phyloP scores from a whole-genome alignment of 768 basidiomycete genomes.

The Lactifluus piperatus region DNA sequence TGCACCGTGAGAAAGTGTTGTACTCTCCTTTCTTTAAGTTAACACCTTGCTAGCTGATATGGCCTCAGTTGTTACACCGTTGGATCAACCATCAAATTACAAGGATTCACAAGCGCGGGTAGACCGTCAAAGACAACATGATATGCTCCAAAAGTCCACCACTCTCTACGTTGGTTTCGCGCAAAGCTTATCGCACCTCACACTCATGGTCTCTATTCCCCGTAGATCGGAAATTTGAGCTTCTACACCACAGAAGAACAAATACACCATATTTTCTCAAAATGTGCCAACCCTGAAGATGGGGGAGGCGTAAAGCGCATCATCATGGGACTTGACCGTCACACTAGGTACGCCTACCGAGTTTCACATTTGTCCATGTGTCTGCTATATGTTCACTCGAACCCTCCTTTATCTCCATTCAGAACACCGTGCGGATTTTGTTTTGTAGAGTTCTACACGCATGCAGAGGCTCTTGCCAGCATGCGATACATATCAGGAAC shows the following conservation, averaged over 20 bases:
- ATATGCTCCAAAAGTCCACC: constrained; percentile 72
- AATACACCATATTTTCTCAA: constrained; percentile 87
- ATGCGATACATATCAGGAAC: constrained; percentile 96
- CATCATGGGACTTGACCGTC: constrained; percentile 90
- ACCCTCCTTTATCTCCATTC: constrained; percentile 14
- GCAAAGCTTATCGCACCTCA: background rate
- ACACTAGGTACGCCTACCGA: constrained; percentile 55
- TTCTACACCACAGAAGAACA: constrained; percentile 96
- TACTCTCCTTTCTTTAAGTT: background rate
- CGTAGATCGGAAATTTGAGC: constrained; percentile 83
- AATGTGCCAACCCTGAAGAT: constrained; percentile 81
- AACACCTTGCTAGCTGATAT: background rate
- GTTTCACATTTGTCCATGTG: background rate
- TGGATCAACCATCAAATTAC: constrained; percentile 96
- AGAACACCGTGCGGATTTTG: constrained; percentile 94
- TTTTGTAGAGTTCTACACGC: constrained; percentile 94
- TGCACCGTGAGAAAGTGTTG: constrained; percentile 8
- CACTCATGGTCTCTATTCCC: background rate
- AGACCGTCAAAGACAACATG: constrained; percentile 70
- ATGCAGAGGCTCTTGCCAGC: constrained; percentile 84
- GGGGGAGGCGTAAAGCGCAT: constrained; percentile 88
- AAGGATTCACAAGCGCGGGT: constrained; percentile 85
- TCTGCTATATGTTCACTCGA: background rate
- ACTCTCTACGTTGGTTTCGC: constrained; percentile 75
- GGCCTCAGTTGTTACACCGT: constrained; percentile 61